phyloP scores from a whole-genome alignment of 768 basidiomycete genomes.

The Tephrocybe rancida region DNA sequence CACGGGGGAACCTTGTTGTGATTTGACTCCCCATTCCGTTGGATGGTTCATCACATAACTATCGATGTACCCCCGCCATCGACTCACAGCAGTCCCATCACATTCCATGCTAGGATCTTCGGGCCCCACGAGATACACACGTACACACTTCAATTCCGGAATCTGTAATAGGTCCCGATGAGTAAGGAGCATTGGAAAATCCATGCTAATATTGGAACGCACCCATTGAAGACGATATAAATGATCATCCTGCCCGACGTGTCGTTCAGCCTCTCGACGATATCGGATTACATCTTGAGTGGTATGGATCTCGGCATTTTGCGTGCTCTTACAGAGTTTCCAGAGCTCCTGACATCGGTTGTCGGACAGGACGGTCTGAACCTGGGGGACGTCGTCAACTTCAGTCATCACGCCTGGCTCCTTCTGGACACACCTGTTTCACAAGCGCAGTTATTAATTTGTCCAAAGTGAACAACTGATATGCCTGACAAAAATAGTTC shows the following conservation, averaged over 20 bases:
- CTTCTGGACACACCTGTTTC: constrained; percentile 70
- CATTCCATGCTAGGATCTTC: constrained; percentile 69
- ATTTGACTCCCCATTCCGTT: constrained; percentile 68
- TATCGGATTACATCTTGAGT: constrained; percentile 75
- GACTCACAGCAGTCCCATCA: constrained; percentile 47
- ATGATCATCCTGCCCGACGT: constrained; percentile 75
- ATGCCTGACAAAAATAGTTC: constrained; percentile 63
- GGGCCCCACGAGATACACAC: constrained; percentile 58
- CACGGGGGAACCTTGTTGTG: constrained; percentile 38
- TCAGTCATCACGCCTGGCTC: neutral
- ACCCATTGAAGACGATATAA: constrained; percentile 84
- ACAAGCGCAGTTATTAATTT: constrained; percentile 86
- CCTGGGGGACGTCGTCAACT: constrained; percentile 43
- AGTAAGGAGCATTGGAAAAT: constrained; percentile 10
- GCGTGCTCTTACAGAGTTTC: constrained; percentile 69
- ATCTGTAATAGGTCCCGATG: constrained; percentile 43
- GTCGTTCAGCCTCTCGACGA: constrained; percentile 77
- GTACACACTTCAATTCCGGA: constrained; percentile 53
- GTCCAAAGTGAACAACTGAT: constrained; percentile 91
- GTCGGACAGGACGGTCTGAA: constrained; percentile 85
- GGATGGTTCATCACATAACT: constrained; percentile 71
- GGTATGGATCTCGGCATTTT: constrained; percentile 51
- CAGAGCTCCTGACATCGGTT: constrained; percentile 86
- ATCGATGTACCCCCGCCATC: constrained; percentile 78
- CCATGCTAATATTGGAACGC: constrained; percentile 29